A percentile compares a stretch with the other conserved stretches of the same genome.
Conservation (phyloP, 176 grass and related monocot species). For the Ananas comosus region DNA sequence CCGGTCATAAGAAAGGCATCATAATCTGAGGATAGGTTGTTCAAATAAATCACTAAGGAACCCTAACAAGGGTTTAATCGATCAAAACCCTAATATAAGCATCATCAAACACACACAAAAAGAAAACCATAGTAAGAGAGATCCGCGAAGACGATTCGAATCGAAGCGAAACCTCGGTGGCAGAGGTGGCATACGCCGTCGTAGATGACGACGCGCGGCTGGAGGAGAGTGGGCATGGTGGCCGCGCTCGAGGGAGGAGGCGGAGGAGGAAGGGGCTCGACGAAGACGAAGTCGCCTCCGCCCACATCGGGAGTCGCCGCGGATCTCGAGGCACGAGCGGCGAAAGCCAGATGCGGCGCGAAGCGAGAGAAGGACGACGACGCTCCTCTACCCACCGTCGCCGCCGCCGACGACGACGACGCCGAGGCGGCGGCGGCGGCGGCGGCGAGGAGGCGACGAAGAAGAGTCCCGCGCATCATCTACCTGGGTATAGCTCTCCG, state of each 20-base stretch:
- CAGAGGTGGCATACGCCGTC: conserved; percentile 95
- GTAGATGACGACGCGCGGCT: conserved; percentile 93
- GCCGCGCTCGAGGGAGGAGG: conserved; percentile 11
- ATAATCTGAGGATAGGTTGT: no score
- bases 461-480: no score
- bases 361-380: neutral
- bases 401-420: no score
- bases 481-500: no score
- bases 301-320: neutral
- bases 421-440: no score
- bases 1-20: no score
- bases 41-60: no score
- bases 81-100: no score
- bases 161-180: conserved; percentile 49
- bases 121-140: neutral
- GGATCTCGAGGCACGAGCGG: neutral
- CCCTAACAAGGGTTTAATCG: no score
- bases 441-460: no score
- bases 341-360: neutral
- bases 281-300: neutral
- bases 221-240: conserved; percentile 47
- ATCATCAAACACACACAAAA: neutral
- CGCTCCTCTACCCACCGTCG: neutral
- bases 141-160: neutral
- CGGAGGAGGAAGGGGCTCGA: neutral